Base-by-base conservation (phyloP, 352 stramenopile genomes). In the Phytopythium helicoides region DNA sequence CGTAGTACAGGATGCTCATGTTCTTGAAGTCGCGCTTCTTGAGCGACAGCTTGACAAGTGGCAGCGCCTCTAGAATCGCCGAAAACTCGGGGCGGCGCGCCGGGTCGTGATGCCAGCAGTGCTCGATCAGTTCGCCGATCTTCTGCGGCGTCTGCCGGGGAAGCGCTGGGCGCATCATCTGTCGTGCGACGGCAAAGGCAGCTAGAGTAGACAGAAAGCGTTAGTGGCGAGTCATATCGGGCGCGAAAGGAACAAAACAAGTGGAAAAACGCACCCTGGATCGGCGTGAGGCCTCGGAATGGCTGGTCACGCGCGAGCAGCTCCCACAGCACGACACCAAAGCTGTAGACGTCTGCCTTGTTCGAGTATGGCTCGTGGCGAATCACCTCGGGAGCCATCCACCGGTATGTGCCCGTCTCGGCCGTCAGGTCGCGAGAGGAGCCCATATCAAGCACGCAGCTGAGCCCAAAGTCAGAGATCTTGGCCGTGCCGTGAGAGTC, bases 371-470 rank as follows among this genome's bases (percentile, higher is more conserved):
- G 92, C 54, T 93, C 76, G 57, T 93, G 87, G 9, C 93, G 88
- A 39, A 97, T 97, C 10, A 98, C 94, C 54, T 98, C 91, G 0
- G 93, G 93, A 11, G 93, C 92, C 93, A 98, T 98, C 80, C 96
- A 98, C 33, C 95, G 77, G 58, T 95, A 95, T n/a, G 86, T 95
- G 34, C 86, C 86, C 18, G 86, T 94, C 64, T 95, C 83, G 10
- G 86, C 86, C 3, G 86, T 95, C 53, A 95, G 57, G 49, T 95
- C 83, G 26, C 77, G 74, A 31, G 77, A 89, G 31, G 68, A 78
- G 14, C 76, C 81, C 19, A 92, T 88, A 45, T 94, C 82, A 14
- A 94, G 68, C 45, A 92, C 81, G 35, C 83, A 93, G 28, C 85
- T 94, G 39, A 96, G 62, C 3, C 85, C 84, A 68, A 96, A 96